phyloP scores from a whole-genome alignment of 306 rosid species.

The Quercus glauca region DNA sequence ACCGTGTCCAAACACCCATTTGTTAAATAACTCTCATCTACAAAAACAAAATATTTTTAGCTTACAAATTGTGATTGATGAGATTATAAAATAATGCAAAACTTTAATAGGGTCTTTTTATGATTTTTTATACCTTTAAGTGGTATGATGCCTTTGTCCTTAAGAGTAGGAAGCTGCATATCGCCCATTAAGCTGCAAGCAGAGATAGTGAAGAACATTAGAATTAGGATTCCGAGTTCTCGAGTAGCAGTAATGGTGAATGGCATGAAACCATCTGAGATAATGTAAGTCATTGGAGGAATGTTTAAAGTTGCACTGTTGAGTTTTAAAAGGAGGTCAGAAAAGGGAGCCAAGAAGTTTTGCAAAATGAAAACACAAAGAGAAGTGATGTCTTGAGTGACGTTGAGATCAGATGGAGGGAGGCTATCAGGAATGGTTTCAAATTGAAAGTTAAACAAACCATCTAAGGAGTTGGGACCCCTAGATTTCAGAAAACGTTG shows the following conservation, averaged over 20 bases:
- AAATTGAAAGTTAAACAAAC: neutral
- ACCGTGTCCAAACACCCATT: neutral
- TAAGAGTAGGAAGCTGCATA: neutral
- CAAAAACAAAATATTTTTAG: neutral
- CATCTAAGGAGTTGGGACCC: neutral
- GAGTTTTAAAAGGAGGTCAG: neutral
- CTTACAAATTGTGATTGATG: neutral
- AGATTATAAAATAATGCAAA: too few relatives aligned
- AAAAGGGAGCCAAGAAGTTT: neutral
- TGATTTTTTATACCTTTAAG: neutral
- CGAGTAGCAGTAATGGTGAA: neutral
- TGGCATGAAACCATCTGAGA: neutral
- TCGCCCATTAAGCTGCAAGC: neutral
- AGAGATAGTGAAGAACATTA: neutral
- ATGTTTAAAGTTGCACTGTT: neutral
- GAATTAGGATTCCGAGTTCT: neutral
- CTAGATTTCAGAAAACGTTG: neutral
- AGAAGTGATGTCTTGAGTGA: neutral
- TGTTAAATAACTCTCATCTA: constrained; percentile 6
- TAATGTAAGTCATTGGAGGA: neutral
- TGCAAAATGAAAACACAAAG: neutral
- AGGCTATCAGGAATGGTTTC: neutral
- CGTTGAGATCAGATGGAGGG: neutral
- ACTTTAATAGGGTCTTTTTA: neutral
- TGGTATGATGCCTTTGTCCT: neutral